Evolutionary conservation across 2,329 filamentous ascomycete species (phyloP), one percentile per base, ranked within the genome.

Genomic region (Plectosphaerella plurivora): DNA sequence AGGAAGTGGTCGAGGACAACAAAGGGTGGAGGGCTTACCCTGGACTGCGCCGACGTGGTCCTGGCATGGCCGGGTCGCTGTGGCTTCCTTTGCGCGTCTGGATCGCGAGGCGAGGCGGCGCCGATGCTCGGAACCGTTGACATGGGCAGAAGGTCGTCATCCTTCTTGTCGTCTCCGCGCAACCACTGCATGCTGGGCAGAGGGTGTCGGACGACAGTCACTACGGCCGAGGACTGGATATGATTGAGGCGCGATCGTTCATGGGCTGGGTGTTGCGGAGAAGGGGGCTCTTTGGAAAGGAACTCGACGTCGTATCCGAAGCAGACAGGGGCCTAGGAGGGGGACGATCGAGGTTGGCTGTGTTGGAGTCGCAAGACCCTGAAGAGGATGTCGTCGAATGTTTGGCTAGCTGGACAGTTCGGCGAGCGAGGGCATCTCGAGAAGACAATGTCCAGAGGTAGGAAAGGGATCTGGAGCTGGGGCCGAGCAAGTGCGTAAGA

Each of bases 11-110:
- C 6, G 14, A 9, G 10, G 3, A n/a, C 10, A 4, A 35, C 22
- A 11, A 5, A 5, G 7, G n/a, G 4, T n/a, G 39, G 9, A 18
- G 36, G n/a, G 25, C 73, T 67, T 69, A 83, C 80, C 61, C 77
- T 73, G 59, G 79, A 81, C 62, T 82, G 77, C 42, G 78, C 73
- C 41, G 80, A 82, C 7, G 78, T 80, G 8, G 77, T 77, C 53
- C 79, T 71, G 47, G 62, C 62, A 66, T 77, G 73, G 22, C 69
- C 65, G 49, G 63, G 58, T 55, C 65, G 65, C 33, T 70, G 64
- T 45, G 65, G 63, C 48, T 70, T 66, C 16, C 57, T 50, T 15
- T 65, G 66, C 18, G 64, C 57, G 16, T 55, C 53, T 24, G 58
- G 55, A 44, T 50, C 47, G 47, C 41, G 37, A 39, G 60, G 57